Evolutionary conservation across 768 basidiomycete species (phyloP).

Genomic region (Hydnomerulius pinastri): DNA sequence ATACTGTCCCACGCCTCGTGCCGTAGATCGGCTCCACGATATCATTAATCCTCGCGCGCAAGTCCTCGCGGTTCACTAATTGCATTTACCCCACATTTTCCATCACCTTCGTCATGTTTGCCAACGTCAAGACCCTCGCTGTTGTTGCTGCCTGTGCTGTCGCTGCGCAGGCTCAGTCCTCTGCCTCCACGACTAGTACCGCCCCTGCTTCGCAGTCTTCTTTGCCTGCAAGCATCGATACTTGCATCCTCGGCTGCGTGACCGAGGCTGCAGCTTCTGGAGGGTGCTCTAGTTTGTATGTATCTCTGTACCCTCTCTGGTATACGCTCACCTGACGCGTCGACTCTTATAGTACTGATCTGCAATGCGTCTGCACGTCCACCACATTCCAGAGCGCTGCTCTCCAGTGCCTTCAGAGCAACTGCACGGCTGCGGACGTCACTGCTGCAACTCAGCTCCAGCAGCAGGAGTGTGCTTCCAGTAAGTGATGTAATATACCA

Average conservation of each 20-base stretch:
- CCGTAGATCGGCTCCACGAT: background rate
- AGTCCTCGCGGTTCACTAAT: background rate
- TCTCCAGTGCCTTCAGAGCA: conserved; percentile 31
- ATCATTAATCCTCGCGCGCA: background rate
- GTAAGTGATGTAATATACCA: conserved; percentile 8
- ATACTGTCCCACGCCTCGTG: background rate
- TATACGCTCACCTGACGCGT: background rate
- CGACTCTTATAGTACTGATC: conserved; percentile 34
- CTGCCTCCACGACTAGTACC: background rate
- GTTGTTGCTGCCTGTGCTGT: conserved; percentile 16
- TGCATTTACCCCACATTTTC: background rate
- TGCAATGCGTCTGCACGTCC: conserved; percentile 42
- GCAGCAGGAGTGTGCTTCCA: conserved; percentile 29
- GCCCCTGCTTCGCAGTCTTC: conserved; percentile 7
- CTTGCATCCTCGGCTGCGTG: conserved; percentile 16
- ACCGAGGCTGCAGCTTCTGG: background rate
- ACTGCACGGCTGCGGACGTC: conserved; percentile 35
- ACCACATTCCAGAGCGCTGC: conserved; percentile 38
- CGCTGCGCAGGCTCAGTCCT: conserved; percentile 22
- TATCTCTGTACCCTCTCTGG: background rate
- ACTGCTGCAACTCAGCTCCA: conserved; percentile 35
- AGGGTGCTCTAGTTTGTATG: conserved; percentile 20
- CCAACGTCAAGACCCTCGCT: conserved; percentile 21
- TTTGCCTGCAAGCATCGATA: background rate
- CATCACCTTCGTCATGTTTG: conserved; percentile 12